Base-by-base conservation (phyloP, 1,284 basidiomycete genomes). In the Gymnopus androsaceus region DNA sequence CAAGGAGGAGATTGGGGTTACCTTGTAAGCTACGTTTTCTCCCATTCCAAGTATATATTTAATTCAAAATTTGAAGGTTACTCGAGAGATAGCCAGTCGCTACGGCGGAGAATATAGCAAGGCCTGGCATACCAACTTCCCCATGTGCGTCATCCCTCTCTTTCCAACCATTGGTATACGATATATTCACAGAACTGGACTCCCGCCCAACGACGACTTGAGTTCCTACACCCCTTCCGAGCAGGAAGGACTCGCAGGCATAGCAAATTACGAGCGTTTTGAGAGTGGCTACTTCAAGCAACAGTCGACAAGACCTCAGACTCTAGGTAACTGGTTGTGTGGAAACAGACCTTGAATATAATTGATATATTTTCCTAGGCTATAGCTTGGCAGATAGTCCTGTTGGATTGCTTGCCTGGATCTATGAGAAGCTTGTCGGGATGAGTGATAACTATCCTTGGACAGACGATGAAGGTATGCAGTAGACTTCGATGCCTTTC, bases 1-100 rank as follows among this genome's bases (percentile, higher is more conserved):
- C 77, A 83, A 66, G 82, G 79, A 21, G 81, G 82, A 3, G 82
- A 83, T 59, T 81, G 78, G 79, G 81, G 81, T 37, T 63, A 60
- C 49, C 1, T 31, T 36, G 57, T 55, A 27, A 40, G 57, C 53
- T 1, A 9, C 21, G 28, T 7, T 46, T 21, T 1, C 9, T 19
- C 17, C 15, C 53, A 38, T 41, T 27, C n/a, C 17, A 15, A 30
- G 17, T 15, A 3, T 27, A 6, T 51, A 28, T 7, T 28, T 44
- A 12, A n/a, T 14, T 44, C 4, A n/a, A 4, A 40, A 21, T 5
- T 1, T 21, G 19, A 40, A 73, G 66, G 70, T 75, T 2, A 72
- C 73, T 15, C 61, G 64, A 11, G 55, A 44, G 9, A 69, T 75
- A 42, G 70, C 71, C 5, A 21, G 19, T 2, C 55, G 63, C 17